Conservation (phyloP, 306 rosid species). For the Gleditsia sinensis region DNA sequence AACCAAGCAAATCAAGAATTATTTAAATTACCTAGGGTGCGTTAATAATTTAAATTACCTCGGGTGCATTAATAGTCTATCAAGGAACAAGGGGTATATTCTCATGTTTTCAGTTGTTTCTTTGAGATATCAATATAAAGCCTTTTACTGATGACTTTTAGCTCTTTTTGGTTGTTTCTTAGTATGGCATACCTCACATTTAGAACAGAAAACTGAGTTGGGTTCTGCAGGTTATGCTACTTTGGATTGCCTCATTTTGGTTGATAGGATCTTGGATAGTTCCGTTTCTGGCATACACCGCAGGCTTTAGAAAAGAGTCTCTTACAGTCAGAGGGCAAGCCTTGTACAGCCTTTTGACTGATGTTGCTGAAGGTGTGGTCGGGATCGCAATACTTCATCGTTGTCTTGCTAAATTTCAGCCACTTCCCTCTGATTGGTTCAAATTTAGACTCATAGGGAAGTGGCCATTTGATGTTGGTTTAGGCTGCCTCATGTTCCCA, state of each 20-base stretch:
- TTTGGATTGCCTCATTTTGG: conserved; percentile 69
- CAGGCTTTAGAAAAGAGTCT: conserved; percentile 60
- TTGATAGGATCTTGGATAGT: conserved; percentile 68
- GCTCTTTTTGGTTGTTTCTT: background rate
- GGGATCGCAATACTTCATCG: conserved; percentile 56
- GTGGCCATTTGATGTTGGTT: conserved; percentile 56
- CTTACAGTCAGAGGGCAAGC: conserved; percentile 67
- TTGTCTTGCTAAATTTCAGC: conserved; percentile 54
- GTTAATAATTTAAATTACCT: too few relatives aligned
- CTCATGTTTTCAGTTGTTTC: background rate
- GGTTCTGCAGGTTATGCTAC: conserved; percentile 62
- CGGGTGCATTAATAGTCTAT: background rate
- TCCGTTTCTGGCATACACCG: conserved; percentile 54
- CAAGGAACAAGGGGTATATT: background rate
- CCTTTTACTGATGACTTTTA: background rate
- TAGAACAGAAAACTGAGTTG: conserved; percentile 36
- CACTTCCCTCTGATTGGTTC: conserved; percentile 63
- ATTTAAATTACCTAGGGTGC: too few relatives aligned
- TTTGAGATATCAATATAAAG: background rate
- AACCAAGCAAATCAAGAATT: background rate
- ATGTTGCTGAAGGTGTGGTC: conserved; percentile 55
- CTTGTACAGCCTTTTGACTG: conserved; percentile 59
- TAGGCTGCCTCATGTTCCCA: conserved; percentile 68
- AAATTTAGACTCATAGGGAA: conserved; percentile 51
- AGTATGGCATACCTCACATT: conserved; percentile 1